These are phyloP conservation scores for Aureobasidium lini DNA, from an alignment of 2,329 filamentous ascomycete genomes.

Conservation along the genomic window DNA sequence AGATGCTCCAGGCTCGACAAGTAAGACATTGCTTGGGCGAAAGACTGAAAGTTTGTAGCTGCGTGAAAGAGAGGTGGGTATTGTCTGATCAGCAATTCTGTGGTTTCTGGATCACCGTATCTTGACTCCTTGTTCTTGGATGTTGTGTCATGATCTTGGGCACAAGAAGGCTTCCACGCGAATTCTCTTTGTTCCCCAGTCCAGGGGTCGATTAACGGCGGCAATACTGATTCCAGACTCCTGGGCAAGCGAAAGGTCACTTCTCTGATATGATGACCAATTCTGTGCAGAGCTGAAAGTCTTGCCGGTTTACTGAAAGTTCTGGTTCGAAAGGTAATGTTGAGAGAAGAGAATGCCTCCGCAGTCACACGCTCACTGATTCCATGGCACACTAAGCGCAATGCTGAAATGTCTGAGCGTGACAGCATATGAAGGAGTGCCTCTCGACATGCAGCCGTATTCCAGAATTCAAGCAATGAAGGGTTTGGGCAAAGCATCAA, in stretches of 20 bases:
- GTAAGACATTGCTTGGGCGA: constrained; percentile 65
- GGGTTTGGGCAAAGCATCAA: constrained; percentile 42
- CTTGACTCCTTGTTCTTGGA: constrained; percentile 55
- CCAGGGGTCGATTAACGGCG: constrained; percentile 71
- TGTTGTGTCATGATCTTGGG: constrained; percentile 49
- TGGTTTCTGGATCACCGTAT: constrained; percentile 72
- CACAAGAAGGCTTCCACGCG: constrained; percentile 66
- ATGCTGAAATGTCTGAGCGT: constrained; percentile 34
- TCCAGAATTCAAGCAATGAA: constrained; percentile 44
- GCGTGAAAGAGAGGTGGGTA: constrained; percentile 86
- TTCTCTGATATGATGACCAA: constrained; percentile 72
- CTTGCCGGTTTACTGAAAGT: constrained; percentile 69
- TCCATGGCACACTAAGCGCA: constrained; percentile 62
- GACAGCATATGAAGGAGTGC: constrained; percentile 36
- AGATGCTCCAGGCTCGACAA: constrained; percentile 66
- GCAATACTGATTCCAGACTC: constrained; percentile 69
- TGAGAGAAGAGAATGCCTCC: constrained; percentile 60
- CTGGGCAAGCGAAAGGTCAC: constrained; percentile 73
- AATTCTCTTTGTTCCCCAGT: constrained; percentile 74
- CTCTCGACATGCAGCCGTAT: constrained; percentile 40
- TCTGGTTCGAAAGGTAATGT: constrained; percentile 63
- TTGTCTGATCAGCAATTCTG: constrained; percentile 74
- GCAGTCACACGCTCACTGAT: constrained; percentile 64
- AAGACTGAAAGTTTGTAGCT: constrained; percentile 77
- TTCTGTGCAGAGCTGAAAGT: constrained; percentile 65